Percentiles rank a stretch among this genome's conserved stretches.
phyloP scores from a whole-genome alignment of 2,329 filamentous ascomycete genomes.

The Penicillium sp. region DNA sequence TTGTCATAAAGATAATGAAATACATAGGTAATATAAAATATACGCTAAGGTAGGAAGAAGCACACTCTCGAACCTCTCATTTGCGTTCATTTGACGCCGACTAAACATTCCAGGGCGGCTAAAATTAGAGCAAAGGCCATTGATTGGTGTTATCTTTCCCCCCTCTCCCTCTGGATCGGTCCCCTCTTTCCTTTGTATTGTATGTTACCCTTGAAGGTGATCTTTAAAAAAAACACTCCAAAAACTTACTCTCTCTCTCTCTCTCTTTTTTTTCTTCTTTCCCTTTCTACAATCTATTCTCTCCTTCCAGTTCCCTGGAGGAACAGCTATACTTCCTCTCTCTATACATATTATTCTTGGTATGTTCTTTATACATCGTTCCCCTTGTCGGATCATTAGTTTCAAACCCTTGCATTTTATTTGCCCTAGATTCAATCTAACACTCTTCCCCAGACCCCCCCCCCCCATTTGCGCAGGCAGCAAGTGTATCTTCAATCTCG shows the following conservation, averaged over 20 bases:
- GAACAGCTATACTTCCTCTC: constrained; percentile 34
- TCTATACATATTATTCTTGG: neutral
- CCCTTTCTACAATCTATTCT: constrained; percentile 1
- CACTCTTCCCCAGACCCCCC: constrained; percentile 9
- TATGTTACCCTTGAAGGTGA: constrained; percentile 1
- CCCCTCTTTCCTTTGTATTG: neutral
- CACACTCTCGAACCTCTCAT: constrained; percentile 25
- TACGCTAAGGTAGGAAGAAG: constrained; percentile 6
- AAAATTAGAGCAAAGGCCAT: constrained; percentile 38
- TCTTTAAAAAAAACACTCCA: constrained; percentile 22
- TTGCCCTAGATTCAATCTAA: constrained; percentile 15
- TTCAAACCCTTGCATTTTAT: constrained; percentile 27
- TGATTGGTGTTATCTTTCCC: constrained; percentile 20
- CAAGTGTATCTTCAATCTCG: constrained; percentile 31
- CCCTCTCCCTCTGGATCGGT: neutral
- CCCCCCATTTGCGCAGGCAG: constrained; percentile 42
- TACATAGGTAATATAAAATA: neutral
- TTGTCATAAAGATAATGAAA: too few relatives aligned
- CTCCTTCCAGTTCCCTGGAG: constrained; percentile 36
- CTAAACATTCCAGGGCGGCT: constrained; percentile 34
- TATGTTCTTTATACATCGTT: neutral
- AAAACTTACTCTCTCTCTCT: neutral
- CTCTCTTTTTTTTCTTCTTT: constrained; percentile 1
- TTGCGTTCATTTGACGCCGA: constrained; percentile 36
- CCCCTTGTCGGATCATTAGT: constrained; percentile 24